Evolutionary conservation across 139 green algal genomes (phyloP).

Genomic region (Chlamydomonas sphaeroides): DNA sequence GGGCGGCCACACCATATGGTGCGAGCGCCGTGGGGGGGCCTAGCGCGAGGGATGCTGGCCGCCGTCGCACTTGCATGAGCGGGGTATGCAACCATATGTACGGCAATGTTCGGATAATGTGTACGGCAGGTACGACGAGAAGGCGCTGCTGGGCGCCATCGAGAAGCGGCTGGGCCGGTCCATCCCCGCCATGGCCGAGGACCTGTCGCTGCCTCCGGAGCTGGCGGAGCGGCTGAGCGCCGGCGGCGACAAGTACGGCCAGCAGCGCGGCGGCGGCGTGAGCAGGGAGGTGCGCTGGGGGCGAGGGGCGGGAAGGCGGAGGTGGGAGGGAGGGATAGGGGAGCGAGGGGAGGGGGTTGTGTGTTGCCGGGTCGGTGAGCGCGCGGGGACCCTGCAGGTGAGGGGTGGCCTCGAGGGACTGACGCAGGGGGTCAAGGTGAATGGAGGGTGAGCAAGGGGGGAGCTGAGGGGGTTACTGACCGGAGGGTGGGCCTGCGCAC

Average conservation of each 20-base stretch:
- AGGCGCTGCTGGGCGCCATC: slow-evolving; percentile 65
- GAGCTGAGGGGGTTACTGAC: no score
- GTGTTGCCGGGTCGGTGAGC: no score
- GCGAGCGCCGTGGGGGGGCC: not conserved
- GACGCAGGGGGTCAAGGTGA: no score
- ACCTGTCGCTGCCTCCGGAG: slow-evolving; percentile 70
- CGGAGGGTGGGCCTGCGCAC: not conserved
- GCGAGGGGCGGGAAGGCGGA: no score
- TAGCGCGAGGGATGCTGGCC: not conserved
- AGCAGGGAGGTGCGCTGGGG: slow-evolving; percentile 36
- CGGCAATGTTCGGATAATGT: no score
- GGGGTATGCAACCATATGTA: no score
- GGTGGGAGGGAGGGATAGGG: no score
- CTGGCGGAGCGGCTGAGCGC: slow-evolving; percentile 34
- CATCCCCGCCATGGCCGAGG: slow-evolving; percentile 58
- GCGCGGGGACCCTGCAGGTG: no score
- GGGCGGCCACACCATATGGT: slow-evolving; percentile 81
- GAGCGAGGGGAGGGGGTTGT: no score
- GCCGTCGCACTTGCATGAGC: no score
- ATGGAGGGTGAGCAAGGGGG: no score
- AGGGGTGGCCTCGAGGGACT: no score
- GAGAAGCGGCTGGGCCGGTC: slow-evolving; percentile 67
- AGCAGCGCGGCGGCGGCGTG: slow-evolving; percentile 41
- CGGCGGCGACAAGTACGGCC: slow-evolving; percentile 40
- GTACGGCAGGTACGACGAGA: slow-evolving; percentile 78